These are phyloP conservation scores for Amanita brunnescens DNA, from an alignment of 768 basidiomycete species.

Conservation along the genomic window DNA sequence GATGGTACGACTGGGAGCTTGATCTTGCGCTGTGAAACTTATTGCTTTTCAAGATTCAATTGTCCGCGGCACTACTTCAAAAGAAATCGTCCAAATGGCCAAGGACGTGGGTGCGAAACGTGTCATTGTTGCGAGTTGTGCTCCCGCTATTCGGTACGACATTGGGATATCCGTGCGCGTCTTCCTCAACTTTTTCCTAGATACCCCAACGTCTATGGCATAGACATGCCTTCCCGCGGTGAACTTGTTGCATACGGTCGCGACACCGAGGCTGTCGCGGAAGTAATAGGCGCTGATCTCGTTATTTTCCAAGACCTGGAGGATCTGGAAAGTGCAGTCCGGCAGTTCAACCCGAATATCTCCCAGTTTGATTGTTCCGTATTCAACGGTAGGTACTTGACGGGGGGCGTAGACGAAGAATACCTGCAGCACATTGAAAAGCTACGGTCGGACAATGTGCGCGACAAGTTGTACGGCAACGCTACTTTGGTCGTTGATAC, in stretches of 20 bases:
- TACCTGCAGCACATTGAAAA: slow-evolving; percentile 74
- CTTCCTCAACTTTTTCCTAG: slow-evolving; percentile 26
- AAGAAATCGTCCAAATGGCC: slow-evolving; percentile 98
- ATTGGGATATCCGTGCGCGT: neutral
- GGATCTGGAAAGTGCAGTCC: slow-evolving; percentile 81
- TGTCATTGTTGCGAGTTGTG: slow-evolving; percentile 94
- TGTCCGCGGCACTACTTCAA: slow-evolving; percentile 96
- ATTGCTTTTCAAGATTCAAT: slow-evolving; percentile 68
- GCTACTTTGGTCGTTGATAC: neutral
- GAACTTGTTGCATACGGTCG: slow-evolving; percentile 88
- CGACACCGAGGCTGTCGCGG: slow-evolving; percentile 60
- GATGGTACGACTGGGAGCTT: slow-evolving; percentile 74
- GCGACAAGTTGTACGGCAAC: slow-evolving; percentile 34
- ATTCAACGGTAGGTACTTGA: slow-evolving; percentile 95
- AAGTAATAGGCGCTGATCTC: slow-evolving; percentile 86
- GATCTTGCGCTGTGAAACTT: neutral
- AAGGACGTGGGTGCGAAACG: slow-evolving; percentile 97
- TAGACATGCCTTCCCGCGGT: slow-evolving; percentile 96
- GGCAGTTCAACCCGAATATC: slow-evolving; percentile 75
- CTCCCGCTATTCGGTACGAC: slow-evolving; percentile 83
- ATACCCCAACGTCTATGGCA: slow-evolving; percentile 94
- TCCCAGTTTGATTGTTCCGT: slow-evolving; percentile 90
- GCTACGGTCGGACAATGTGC: slow-evolving; percentile 75
- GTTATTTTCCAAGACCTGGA: slow-evolving; percentile 92
- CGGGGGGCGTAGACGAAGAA: slow-evolving; percentile 79